These are phyloP conservation scores for Parsonsia alboflavescens DNA, from an alignment of 257 asterid genomes.

Conservation along the genomic window DNA sequence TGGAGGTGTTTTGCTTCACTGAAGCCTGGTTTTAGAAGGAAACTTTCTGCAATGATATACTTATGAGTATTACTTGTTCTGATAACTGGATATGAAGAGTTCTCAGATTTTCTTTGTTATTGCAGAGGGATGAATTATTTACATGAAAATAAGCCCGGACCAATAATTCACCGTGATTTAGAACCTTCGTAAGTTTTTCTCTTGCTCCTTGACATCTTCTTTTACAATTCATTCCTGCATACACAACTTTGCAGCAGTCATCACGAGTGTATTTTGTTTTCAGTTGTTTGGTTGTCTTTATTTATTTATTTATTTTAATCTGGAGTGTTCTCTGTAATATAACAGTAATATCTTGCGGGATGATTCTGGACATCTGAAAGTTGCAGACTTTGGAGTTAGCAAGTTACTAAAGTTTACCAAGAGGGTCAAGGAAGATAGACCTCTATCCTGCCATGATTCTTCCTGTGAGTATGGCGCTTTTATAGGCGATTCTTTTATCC, in stretches of 20 bases:
- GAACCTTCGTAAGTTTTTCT: slow-evolving; percentile 82
- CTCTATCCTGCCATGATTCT: slow-evolving; percentile 42
- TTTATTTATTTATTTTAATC: not conserved
- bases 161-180: slow-evolving; percentile 88
- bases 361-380: slow-evolving; percentile 94
- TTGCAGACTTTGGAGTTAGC: slow-evolving; percentile 95
- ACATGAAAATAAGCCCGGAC: slow-evolving; percentile 74
- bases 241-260: not conserved
- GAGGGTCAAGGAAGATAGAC: slow-evolving; percentile 66
- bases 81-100: not conserved
- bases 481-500: not conserved
- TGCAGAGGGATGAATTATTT: slow-evolving; percentile 96
- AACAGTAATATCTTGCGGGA: slow-evolving; percentile 90
- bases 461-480: slow-evolving; percentile 62
- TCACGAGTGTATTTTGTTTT: not conserved
- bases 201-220: slow-evolving; percentile 9
- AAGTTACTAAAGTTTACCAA: slow-evolving; percentile 72
- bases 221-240: slow-evolving; percentile 2
- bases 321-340: slow-evolving; percentile 15
- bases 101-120: slow-evolving; percentile 10
- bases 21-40: not conserved
- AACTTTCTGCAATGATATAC: not conserved
- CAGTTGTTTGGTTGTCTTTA: not conserved
- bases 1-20: not conserved
- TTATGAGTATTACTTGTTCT: not conserved